Percentiles rank a stretch among this genome's conserved stretches.
These are phyloP conservation scores for Trichosporon inkin DNA, from an alignment of 1,284 basidiomycete genomes.

Conservation along the genomic window DNA sequence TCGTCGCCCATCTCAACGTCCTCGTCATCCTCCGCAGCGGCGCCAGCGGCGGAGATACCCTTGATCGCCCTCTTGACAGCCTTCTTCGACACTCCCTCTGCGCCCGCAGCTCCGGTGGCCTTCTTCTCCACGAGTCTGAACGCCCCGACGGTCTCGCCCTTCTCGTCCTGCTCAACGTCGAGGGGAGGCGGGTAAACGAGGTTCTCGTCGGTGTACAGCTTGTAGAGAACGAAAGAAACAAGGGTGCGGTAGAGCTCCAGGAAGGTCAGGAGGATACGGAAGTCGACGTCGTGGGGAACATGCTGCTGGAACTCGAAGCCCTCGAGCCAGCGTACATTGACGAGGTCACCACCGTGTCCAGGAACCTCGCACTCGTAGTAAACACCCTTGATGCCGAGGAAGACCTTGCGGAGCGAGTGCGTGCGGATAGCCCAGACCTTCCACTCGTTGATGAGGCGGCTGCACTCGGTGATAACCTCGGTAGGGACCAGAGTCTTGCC, in stretches of 20 bases:
- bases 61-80: conserved; percentile 55
- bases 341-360: conserved; percentile 69
- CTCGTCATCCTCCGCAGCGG: conserved; percentile 30
- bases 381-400: conserved; percentile 96
- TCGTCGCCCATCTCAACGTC: conserved; percentile 46
- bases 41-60: conserved; percentile 45
- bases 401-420: conserved; percentile 78
- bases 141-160: conserved; percentile 84
- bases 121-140: conserved; percentile 70
- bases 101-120: conserved; percentile 34
- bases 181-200: conserved; percentile 92
- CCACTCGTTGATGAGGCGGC: conserved; percentile 85
- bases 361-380: conserved; percentile 93
- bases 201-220: conserved; percentile 90
- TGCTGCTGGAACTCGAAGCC: conserved; percentile 97
- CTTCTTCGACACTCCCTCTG: conserved; percentile 42
- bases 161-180: conserved; percentile 77
- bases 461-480: conserved; percentile 84
- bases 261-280: conserved; percentile 96
- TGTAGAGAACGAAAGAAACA: conserved; percentile 93
- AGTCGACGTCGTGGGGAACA: conserved; percentile 92
- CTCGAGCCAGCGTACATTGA: conserved; percentile 83
- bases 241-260: conserved; percentile 97
- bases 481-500: conserved; percentile 65
- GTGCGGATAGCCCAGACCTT: conserved; percentile 87